phyloP scores from a whole-genome alignment of 345 rosid species.

The Populus davidiana region DNA sequence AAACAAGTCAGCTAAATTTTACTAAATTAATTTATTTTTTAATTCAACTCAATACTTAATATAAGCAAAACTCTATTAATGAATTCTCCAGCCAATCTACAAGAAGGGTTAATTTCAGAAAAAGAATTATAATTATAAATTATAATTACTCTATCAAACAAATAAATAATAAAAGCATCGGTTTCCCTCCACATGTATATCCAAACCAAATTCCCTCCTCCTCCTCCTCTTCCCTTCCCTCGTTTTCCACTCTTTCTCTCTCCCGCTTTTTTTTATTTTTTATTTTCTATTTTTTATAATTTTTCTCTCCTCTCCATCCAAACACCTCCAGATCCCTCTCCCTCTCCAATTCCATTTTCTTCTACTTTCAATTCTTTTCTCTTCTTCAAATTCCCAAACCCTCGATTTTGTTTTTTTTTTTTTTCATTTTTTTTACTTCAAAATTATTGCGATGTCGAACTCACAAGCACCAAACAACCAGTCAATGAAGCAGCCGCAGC shows the following conservation, averaged over 20 bases:
- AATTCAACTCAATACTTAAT: too few relatives aligned
- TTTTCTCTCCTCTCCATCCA: constrained; percentile 11
- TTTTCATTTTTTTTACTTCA: constrained; percentile 4
- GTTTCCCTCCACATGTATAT: constrained; percentile 94
- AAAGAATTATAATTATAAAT: background rate
- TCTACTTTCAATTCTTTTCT: constrained; percentile 3
- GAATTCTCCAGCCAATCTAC: too few relatives aligned
- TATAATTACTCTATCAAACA: background rate
- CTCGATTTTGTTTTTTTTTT: constrained; percentile 1
- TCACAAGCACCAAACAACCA: constrained; percentile 30
- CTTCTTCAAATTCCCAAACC: background rate
- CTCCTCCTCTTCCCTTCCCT: constrained; percentile 45
- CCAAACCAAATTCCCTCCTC: constrained; percentile 86
- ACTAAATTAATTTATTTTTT: too few relatives aligned
- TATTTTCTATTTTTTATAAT: background rate
- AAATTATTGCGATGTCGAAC: constrained; percentile 41
- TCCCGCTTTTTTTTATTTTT: constrained; percentile 43
- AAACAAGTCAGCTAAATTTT: too few relatives aligned
- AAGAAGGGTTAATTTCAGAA: background rate
- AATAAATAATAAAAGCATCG: background rate
- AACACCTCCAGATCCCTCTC: constrained; percentile 37
- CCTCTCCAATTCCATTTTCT: constrained; percentile 6
- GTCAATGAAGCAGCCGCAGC: constrained; percentile 31
- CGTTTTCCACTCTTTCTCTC: constrained; percentile 50
- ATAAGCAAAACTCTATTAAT: too few relatives aligned